Evolutionary conservation across 495 filamentous ascomycete genomes (phyloP), one percentile per base, ranked within the genome.

Genomic region (Penicillium goetzii): DNA sequence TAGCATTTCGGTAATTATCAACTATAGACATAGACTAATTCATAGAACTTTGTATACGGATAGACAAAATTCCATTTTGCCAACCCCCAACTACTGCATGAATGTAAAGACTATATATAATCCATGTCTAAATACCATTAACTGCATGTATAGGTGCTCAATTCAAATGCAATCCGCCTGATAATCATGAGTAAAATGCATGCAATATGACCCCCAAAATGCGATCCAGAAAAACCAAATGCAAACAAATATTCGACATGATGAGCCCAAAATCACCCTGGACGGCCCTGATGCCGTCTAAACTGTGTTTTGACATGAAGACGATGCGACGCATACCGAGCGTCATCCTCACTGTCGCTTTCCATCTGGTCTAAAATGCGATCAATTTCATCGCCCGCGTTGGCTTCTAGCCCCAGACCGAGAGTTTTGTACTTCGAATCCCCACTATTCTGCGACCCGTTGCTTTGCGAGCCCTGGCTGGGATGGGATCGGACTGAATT

Each of bases 281-380:
- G 28, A 8, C 38, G 58, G 34, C 41, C 51, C 19, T 66, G 52
- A 21, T 66, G n/a, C 25, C 59, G 40, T 50, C 56, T 41, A 34
- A 61, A 33, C 36, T 58, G 64, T 30, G 43, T 40, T 8, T 58
- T 63, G 28, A 58, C 36, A 7, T 47, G 50, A 59, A 47, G 51
- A 21, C 66, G 63, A 56, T 72, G 61, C 19, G 69, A 63, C 34
- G 63, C 65, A 57, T 62, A 76, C 10, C 66, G 66, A 23, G 60
- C 67, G 19, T 74, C 74, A 56, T 75, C 76, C 32, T 80, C 77
- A 50, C 77, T 78, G 32, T 79, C 80, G 53, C 80, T 80, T 58
- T 78, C 76, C 80, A 84, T 84, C 57, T 83, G 79, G 56, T 85
- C 82, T 19, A 85, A 60, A 36, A 85, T 72, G 14, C 79, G 77